Conservation (phyloP, 2,329 filamentous ascomycete genomes). For the Aspergillus sp. region DNA sequence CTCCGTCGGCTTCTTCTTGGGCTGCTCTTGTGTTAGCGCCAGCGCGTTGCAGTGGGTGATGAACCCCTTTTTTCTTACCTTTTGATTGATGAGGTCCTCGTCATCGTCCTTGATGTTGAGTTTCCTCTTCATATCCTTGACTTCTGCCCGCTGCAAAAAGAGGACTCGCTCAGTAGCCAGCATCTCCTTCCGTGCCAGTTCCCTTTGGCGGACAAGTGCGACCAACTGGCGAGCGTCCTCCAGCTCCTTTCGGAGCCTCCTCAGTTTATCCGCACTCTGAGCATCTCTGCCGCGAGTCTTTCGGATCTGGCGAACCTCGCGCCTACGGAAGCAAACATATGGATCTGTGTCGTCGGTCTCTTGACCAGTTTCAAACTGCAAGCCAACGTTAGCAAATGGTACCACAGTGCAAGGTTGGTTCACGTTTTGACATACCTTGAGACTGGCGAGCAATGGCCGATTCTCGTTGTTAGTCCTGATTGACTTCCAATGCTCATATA, state of each 20-base stretch:
- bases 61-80: conserved; percentile 60
- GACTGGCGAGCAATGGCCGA: conserved; percentile 71
- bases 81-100: conserved; percentile 92
- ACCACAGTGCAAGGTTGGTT: too few species aligned
- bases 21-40: conserved; percentile 56
- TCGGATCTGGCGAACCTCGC: conserved; percentile 89
- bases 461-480: conserved; percentile 70
- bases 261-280: conserved; percentile 92
- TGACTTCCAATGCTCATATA: conserved; percentile 89
- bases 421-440: conserved; percentile 62
- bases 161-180: conserved; percentile 75
- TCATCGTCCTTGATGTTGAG: conserved; percentile 90
- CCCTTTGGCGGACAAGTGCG: conserved; percentile 76
- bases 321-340: conserved; percentile 95
- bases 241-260: conserved; percentile 85
- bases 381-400: conserved; percentile 22
- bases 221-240: conserved; percentile 86
- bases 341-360: conserved; percentile 96
- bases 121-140: conserved; percentile 87
- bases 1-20: conserved; percentile 71
- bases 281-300: conserved; percentile 94
- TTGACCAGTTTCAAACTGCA: conserved; percentile 81
- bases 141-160: conserved; percentile 78
- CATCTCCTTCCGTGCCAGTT: conserved; percentile 76
- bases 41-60: conserved; percentile 30